Evolutionary conservation across 306 rosid species (phyloP), one percentile per base, ranked within the genome.

Genomic region (Sesbania bispinosa): DNA sequence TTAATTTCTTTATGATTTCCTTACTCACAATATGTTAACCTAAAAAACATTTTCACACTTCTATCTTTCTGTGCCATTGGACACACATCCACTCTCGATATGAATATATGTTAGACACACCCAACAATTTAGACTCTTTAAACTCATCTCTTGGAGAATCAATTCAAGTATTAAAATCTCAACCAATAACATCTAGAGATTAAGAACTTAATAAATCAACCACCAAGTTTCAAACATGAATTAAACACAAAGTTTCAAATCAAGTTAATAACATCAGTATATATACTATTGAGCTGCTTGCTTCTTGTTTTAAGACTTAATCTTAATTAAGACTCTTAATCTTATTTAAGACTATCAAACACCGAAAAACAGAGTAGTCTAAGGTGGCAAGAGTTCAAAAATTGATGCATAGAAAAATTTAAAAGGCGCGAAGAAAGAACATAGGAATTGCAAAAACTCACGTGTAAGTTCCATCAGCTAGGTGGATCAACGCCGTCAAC

Each of bases 391-490:
- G 16, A 1, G 1, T 27, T 24, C 33, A 38, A 6, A 42, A 43
- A 67, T 60, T 11, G 33, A 11, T 58, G 8, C 54, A 39, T 14
- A 38, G 4, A 19, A 57, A 69, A 43, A 43, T 7, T 11, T 2
- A 55, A 41, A 42, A 7, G 21, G 46, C 1, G 29, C 16, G 2
- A 60, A 18, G 7, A 19, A 50, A 47, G 7, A 57, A 57, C 3
- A 67, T 2, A 10, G 27, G 7, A 67, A 71, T n/a, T 13, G 2
- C 3, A 64, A 33, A 54, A 50, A 69, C 96, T 79, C 76, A 95
- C 99, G 85, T 87, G 86, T 83, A 91, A 61, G 85, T 83, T 73
- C 97, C 99, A 71, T 76, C 81, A 10, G 96, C 90, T 19, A 95
- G 90, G 78, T 85, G 69, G 52, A 89, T 77, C 81, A 91, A 81